Evolutionary conservation across 2,329 filamentous ascomycete species (phyloP), one percentile per base, ranked within the genome.

Genomic region (Nothophaeocryptopus gaeumannii): DNA sequence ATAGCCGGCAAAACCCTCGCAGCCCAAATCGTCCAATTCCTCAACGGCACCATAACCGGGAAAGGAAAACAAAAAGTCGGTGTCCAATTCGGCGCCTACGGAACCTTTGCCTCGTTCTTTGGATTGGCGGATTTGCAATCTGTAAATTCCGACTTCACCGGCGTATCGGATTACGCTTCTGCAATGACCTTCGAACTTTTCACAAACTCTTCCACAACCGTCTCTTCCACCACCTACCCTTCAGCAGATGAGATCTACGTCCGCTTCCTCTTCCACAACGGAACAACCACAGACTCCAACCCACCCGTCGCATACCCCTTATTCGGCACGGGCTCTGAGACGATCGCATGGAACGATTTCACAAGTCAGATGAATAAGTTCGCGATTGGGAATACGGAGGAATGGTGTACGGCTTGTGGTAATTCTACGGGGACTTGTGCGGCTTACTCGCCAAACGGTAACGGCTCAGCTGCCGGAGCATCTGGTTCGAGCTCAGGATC

Each of bases 131-230:
- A 78, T 51, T 67, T 85, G 7, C 62, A 64, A 1, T 56, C 70
- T 10, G 77, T 72, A 2, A 80, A 76, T 51, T 59, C 71, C 1
- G 73, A 87, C 67, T 95, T 96, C 74, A 83, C 74, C 51, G 87
- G 87, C 47, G 74, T 96, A 10, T 83, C 85, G n/a, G 85, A 90
- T 72, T 96, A 96, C 63, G 89, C 89, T 5, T 86, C 84, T 2
- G 83, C 83, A 56, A 89, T 95, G 80, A 77, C 77, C 5, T 91
- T 95, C 67, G 91, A 96, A 74, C 78, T 78, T 15, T 78, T 83
- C 60, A 84, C 81, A 35, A 76, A 80, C 53, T 63, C 67, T 0
- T 63, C 64, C 2, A 63, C 66, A 0, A 60, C 63, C 2, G 77
- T 78, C 60, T 77, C 76, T 0, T 60, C 65, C 2, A 58, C 67